A percentile compares a stretch with the other conserved stretches of the same genome.
Conservation (phyloP, 2,329 filamentous ascomycete genomes). For the Aureobasidium sp. region DNA sequence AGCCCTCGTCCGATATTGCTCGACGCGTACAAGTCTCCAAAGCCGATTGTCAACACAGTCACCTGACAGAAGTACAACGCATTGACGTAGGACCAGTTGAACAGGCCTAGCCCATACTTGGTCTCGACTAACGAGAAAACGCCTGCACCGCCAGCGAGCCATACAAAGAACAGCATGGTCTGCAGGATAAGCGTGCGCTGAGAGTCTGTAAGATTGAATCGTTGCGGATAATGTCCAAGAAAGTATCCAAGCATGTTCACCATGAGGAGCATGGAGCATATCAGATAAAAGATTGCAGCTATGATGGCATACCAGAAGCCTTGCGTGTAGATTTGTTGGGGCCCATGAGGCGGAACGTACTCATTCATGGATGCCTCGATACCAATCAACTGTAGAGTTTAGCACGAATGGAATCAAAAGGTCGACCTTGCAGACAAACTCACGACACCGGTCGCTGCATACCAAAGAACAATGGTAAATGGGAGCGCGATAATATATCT, state of each 20-base stretch:
- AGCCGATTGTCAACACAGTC: constrained; percentile 54
- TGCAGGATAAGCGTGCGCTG: constrained; percentile 87
- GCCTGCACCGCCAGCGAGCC: constrained; percentile 68
- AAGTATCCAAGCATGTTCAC: constrained; percentile 74
- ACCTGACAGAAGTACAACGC: constrained; percentile 62
- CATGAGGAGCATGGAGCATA: constrained; percentile 68
- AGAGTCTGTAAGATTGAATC: constrained; percentile 69
- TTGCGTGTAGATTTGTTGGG: constrained; percentile 59
- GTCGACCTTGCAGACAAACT: constrained; percentile 22
- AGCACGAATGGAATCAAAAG: neutral
- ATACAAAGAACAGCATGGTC: constrained; percentile 77
- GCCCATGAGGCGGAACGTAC: constrained; percentile 45
- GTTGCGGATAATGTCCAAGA: constrained; percentile 65
- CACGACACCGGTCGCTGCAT: constrained; percentile 52
- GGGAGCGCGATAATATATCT: constrained; percentile 78
- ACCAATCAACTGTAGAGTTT: constrained; percentile 48
- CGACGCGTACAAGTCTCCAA: constrained; percentile 53
- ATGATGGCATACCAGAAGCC: constrained; percentile 84
- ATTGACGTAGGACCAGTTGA: constrained; percentile 66
- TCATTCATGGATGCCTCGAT: constrained; percentile 59
- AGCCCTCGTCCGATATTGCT: constrained; percentile 58
- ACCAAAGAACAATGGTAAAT: constrained; percentile 76
- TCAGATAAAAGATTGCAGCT: constrained; percentile 69
- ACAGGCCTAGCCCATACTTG: constrained; percentile 26
- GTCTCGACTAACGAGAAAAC: constrained; percentile 64